A percentile compares a stretch with the other conserved stretches of the same genome.
Evolutionary conservation across 345 rosid species (phyloP).

Genomic region (Lepidium aucheri): DNA sequence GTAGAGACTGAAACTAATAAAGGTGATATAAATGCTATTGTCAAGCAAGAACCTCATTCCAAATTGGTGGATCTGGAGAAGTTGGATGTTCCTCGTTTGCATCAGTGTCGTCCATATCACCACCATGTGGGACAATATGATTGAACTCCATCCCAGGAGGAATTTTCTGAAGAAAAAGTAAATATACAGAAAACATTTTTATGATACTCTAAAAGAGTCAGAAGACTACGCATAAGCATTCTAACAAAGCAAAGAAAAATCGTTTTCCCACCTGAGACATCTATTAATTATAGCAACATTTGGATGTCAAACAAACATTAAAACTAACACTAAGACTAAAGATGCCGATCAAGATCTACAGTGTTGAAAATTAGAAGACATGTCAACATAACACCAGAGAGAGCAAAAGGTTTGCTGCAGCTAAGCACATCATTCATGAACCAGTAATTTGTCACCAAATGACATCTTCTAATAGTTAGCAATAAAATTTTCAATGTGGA

Average conservation of each 20-base stretch:
- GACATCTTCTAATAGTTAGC: background rate
- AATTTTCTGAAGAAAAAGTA: constrained; percentile 52
- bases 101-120: constrained; percentile 86
- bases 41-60: constrained; percentile 67
- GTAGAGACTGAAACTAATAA: background rate
- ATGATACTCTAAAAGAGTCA: background rate
- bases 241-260: background rate
- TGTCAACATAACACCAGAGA: background rate
- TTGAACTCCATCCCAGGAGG: constrained; percentile 99
- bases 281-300: background rate
- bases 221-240: background rate
- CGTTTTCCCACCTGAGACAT: background rate
- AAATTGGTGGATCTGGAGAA: constrained; percentile 83
- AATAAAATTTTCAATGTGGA: background rate
- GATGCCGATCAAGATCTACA: background rate
- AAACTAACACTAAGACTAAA: background rate
- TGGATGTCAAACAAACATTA: background rate
- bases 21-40: background rate
- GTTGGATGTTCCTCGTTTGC: constrained; percentile 81
- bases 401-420: background rate
- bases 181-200: background rate
- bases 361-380: background rate
- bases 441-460: background rate
- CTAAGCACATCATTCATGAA: background rate
- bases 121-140: constrained; percentile 87